Percentiles rank a stretch among this genome's conserved stretches.
phyloP scores from a whole-genome alignment of 164 flowering plant species.

The Macadamia integrifolia region DNA sequence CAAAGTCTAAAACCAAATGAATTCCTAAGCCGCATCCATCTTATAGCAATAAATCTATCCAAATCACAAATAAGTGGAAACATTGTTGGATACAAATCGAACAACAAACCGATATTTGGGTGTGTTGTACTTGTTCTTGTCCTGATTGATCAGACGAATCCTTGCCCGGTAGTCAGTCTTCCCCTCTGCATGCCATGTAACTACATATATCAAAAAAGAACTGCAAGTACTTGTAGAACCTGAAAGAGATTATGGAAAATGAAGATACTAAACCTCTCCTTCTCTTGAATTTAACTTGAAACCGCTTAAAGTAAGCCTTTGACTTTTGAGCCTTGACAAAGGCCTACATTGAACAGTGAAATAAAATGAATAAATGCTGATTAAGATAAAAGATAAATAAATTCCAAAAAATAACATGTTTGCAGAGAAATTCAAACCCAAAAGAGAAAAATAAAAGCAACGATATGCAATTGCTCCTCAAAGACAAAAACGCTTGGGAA shows the following conservation, averaged over 20 bases:
- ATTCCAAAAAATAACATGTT: too few relatives aligned
- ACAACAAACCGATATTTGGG: conserved; percentile 83
- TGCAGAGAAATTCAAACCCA: too few relatives aligned
- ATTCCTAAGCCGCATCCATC: too few relatives aligned
- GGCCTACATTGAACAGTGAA: conserved; percentile 17
- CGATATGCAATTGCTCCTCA: too few relatives aligned
- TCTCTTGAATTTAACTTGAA: conserved; percentile 50
- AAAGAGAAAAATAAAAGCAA: too few relatives aligned
- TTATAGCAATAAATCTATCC: too few relatives aligned
- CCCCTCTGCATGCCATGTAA: conserved; percentile 40
- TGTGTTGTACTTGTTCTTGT: conserved; percentile 88
- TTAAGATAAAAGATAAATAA: too few relatives aligned
- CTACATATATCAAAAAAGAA: background rate
- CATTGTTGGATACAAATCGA: conserved; percentile 53
- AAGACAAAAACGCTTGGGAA: too few relatives aligned
- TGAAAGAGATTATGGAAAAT: background rate
- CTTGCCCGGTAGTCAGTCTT: conserved; percentile 91
- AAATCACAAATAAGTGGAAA: too few relatives aligned
- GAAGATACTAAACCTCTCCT: conserved; percentile 33
- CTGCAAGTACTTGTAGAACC: background rate
- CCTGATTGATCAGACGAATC: conserved; percentile 76
- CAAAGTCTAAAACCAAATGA: too few relatives aligned
- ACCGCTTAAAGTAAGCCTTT: conserved; percentile 45
- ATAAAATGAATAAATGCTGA: too few relatives aligned
- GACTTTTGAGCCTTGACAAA: conserved; percentile 48